These are phyloP conservation scores for Colletotrichum camelliae DNA, from an alignment of 2,329 filamentous ascomycete genomes.

Conservation along the genomic window DNA sequence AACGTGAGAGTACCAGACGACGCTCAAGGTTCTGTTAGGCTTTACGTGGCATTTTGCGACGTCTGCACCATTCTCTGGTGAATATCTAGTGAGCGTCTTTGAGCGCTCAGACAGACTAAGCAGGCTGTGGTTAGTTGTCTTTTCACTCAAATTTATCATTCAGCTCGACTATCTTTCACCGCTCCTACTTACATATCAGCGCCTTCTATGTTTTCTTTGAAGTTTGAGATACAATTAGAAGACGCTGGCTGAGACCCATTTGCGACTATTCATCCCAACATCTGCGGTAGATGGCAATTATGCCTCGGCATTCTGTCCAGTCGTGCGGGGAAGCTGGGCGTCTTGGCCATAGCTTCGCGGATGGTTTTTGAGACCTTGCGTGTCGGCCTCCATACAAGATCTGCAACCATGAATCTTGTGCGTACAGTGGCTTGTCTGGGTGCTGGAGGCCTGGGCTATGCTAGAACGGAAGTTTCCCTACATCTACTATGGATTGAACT, in stretches of 20 bases:
- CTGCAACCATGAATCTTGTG: not conserved
- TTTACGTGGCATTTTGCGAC: not conserved
- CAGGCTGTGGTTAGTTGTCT: not conserved
- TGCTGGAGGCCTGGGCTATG: not conserved
- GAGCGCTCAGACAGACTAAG: not conserved
- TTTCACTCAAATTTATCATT: not conserved
- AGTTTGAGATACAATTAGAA: not conserved
- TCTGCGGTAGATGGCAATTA: not conserved
- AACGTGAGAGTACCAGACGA: too few relatives aligned
- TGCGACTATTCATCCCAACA: not conserved
- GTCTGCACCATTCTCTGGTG: not conserved
- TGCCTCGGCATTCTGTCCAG: not conserved
- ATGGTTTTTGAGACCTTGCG: too few relatives aligned
- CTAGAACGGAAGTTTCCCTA: not conserved
- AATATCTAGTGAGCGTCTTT: not conserved
- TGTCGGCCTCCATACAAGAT: not conserved
- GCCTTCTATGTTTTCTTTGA: not conserved
- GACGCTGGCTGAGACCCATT: not conserved
- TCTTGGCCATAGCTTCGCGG: not conserved
- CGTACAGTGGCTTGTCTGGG: not conserved
- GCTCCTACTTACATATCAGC: not conserved
- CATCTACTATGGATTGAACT: not conserved
- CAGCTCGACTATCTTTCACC: not conserved
- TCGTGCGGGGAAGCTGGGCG: slow-evolving; percentile 2
- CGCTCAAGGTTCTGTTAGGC: too few relatives aligned